A percentile compares a stretch with the other conserved stretches of the same genome.
phyloP scores from a whole-genome alignment of 2,329 filamentous ascomycete species.

The Fusarium coicis region DNA sequence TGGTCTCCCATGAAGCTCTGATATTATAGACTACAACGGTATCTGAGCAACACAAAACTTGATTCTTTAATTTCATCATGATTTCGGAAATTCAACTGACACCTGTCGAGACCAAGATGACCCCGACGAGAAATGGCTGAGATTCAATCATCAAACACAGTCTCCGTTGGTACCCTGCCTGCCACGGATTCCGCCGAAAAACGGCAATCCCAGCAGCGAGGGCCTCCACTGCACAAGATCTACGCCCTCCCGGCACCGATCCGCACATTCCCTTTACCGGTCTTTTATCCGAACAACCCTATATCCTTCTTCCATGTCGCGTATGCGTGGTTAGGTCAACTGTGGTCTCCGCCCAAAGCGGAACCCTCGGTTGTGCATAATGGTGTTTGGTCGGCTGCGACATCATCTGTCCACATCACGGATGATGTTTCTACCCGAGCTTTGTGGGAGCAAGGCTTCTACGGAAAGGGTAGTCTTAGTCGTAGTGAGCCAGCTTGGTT shows the following conservation, averaged over 20 bases:
- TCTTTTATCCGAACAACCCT: constrained; percentile 92
- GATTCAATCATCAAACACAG: constrained; percentile 42
- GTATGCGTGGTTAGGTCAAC: constrained; percentile 79
- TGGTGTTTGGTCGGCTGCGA: constrained; percentile 84
- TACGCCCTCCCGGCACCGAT: constrained; percentile 86
- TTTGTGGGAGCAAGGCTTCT: constrained; percentile 97
- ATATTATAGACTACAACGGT: constrained; percentile 93
- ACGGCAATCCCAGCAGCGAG: constrained; percentile 46
- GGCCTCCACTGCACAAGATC: constrained; percentile 71
- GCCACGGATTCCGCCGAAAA: constrained; percentile 33
- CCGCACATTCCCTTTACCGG: constrained; percentile 83
- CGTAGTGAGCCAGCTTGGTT: constrained; percentile 96
- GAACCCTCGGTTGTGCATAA: constrained; percentile 74
- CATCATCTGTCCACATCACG: constrained; percentile 84
- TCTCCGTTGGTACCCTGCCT: constrained; percentile 38
- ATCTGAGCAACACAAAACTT: constrained; percentile 73
- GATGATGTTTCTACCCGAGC: constrained; percentile 80
- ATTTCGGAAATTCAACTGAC: constrained; percentile 23
- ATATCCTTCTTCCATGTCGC: constrained; percentile 85
- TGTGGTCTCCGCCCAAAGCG: constrained; percentile 72
- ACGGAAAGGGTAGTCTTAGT: constrained; percentile 92
- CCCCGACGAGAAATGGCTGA: constrained; percentile 56
- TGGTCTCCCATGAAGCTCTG: constrained; percentile 71
- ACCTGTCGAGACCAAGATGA: constrained; percentile 59
- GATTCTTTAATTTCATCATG: constrained; percentile 19